Conservation (phyloP, 768 basidiomycete species). For the Austroboletus festivus region DNA sequence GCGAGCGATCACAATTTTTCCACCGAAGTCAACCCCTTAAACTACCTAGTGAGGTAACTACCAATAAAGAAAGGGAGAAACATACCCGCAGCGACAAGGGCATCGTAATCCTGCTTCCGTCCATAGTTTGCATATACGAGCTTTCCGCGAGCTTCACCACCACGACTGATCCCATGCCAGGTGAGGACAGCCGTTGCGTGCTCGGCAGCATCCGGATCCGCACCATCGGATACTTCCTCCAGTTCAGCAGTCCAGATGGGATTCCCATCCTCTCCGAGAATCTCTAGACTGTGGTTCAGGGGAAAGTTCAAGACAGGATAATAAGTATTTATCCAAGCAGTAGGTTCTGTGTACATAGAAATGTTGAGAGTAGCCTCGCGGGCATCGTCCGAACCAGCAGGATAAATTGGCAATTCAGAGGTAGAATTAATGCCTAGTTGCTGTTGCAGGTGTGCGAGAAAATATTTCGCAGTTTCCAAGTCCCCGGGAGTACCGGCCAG, state of each 20-base stretch:
- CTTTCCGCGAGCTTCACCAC: slow-evolving; percentile 63
- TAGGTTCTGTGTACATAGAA: slow-evolving; percentile 36
- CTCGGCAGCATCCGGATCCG: slow-evolving; percentile 60
- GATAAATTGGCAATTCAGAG: slow-evolving; percentile 42
- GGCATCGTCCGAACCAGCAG: slow-evolving; percentile 56
- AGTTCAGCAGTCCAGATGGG: slow-evolving; percentile 59
- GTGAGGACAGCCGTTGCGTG: slow-evolving; percentile 55
- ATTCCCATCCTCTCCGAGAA: slow-evolving; percentile 49
- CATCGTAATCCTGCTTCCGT: slow-evolving; percentile 59
- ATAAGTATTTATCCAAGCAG: slow-evolving; percentile 67
- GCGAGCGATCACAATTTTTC: slow-evolving; percentile 74
- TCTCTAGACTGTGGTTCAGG: slow-evolving; percentile 51
- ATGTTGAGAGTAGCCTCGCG: slow-evolving; percentile 51
- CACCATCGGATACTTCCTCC: slow-evolving; percentile 61
- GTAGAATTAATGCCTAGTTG: slow-evolving; percentile 41
- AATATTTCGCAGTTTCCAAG: slow-evolving; percentile 52
- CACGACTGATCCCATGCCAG: slow-evolving; percentile 69
- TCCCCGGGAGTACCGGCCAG: slow-evolving; percentile 58
- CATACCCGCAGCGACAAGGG: slow-evolving; percentile 48
- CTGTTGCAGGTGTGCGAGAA: slow-evolving; percentile 49
- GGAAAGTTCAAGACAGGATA: slow-evolving; percentile 74
- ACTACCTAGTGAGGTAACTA: background rate
- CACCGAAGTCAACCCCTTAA: slow-evolving; percentile 63
- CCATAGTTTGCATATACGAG: slow-evolving; percentile 60
- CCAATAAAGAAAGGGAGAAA: background rate